These are phyloP conservation scores for Funneliformis mosseae DNA, from an alignment of 192 early-diverging fungal species.

Conservation along the genomic window DNA sequence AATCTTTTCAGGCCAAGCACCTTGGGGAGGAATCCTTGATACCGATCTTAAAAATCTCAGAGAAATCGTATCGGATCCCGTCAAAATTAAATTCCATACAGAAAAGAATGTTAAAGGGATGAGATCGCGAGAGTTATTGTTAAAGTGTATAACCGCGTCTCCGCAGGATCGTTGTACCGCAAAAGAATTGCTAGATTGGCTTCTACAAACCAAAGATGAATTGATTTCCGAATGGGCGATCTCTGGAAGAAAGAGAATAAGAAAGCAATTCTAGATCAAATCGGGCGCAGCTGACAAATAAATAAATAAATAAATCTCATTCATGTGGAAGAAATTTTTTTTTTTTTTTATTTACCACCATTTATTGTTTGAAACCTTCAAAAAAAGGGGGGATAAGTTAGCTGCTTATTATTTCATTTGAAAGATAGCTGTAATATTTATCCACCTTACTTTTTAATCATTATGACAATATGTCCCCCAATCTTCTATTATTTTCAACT, in stretches of 20 bases:
- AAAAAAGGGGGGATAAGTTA: too few species aligned
- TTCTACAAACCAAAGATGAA: not conserved
- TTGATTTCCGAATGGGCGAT: not conserved
- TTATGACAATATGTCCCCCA: too few species aligned
- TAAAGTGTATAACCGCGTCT: conserved; percentile 48
- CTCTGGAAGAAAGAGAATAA: not conserved
- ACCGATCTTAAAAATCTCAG: conserved; percentile 58
- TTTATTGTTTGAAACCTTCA: too few species aligned
- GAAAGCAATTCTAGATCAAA: not conserved
- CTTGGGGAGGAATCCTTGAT: conserved; percentile 62
- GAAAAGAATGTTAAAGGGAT: conserved; percentile 50
- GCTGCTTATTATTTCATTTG: too few species aligned
- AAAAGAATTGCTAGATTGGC: conserved; percentile 40
- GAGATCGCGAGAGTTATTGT: conserved; percentile 46
- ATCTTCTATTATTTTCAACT: too few species aligned
- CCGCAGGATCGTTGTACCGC: conserved; percentile 51
- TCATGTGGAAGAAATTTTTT: too few species aligned
- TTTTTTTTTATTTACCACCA: too few species aligned
- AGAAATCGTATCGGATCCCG: conserved; percentile 50
- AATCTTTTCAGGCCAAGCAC: conserved; percentile 60
- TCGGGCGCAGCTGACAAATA: too few species aligned
- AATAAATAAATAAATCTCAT: too few species aligned
- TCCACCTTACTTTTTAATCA: too few species aligned
- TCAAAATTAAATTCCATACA: conserved; percentile 51
- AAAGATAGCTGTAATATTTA: too few species aligned